These are phyloP conservation scores for Penicillium vulpinum DNA, from an alignment of 2,329 filamentous ascomycete genomes.

Conservation along the genomic window DNA sequence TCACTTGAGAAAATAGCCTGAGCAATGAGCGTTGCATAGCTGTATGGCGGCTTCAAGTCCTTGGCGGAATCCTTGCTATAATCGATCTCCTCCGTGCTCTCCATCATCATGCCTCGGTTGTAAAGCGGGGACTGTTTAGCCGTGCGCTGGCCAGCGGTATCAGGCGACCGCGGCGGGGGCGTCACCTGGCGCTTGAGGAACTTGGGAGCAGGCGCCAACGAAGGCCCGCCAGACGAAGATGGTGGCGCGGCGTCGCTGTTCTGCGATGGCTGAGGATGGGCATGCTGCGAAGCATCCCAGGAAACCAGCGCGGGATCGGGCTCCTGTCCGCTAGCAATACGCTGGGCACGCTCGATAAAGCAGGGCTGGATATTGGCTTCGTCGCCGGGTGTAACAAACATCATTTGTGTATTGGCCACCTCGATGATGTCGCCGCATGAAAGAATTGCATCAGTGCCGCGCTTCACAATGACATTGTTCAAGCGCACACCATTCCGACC, in stretches of 20 bases:
- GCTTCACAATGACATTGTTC: conserved; percentile 70
- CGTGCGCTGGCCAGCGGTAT: conserved; percentile 41
- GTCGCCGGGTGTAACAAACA: conserved; percentile 88
- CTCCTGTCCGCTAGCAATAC: conserved; percentile 44
- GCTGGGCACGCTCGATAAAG: conserved; percentile 68
- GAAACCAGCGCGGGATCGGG: conserved; percentile 28
- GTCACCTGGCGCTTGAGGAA: conserved; percentile 47
- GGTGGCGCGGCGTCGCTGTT: conserved; percentile 21
- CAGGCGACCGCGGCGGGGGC: conserved; percentile 42
- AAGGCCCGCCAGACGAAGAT: conserved; percentile 32
- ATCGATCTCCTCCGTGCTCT: conserved; percentile 54
- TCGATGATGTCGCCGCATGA: conserved; percentile 89
- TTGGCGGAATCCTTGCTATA: conserved; percentile 77
- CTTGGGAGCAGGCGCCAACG: conserved; percentile 46
- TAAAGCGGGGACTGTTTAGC: conserved; percentile 51
- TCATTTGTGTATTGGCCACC: conserved; percentile 93
- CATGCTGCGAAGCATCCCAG: conserved; percentile 42
- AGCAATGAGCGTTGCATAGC: conserved; percentile 94
- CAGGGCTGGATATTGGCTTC: conserved; percentile 67
- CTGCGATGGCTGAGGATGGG: conserved; percentile 35
- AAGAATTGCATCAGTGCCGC: conserved; percentile 65
- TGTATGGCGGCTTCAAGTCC: conserved; percentile 92
- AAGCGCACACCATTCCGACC: conserved; percentile 89
- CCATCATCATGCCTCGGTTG: conserved; percentile 54
- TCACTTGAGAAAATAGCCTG: conserved; percentile 87